Percentiles rank a stretch among this genome's conserved stretches.
Conservation (phyloP, 78 protist species). For the Dictyostelium capitatum region DNA sequence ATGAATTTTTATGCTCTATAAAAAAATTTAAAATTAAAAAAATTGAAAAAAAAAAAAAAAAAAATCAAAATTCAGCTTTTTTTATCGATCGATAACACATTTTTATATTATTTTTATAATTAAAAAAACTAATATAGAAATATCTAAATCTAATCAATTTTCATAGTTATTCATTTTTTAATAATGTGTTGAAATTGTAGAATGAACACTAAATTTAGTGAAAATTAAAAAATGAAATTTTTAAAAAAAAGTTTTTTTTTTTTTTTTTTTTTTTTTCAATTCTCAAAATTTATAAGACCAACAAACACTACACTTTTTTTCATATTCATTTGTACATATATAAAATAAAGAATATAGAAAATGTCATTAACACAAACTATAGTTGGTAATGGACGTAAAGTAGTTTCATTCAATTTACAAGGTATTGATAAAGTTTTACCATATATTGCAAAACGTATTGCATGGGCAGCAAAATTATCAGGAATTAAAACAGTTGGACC, state of each 20-base stretch:
- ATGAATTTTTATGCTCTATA: neutral
- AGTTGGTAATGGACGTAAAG: conserved; percentile 55
- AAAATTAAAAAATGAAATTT: too few relatives aligned
- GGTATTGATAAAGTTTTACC: conserved; percentile 61
- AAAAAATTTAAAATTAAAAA: neutral
- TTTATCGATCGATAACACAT: too few relatives aligned
- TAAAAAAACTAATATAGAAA: too few relatives aligned
- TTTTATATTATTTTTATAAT: too few relatives aligned
- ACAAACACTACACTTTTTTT: neutral
- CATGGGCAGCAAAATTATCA: conserved; percentile 75
- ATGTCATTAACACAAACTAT: conserved; percentile 50
- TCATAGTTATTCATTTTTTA: too few relatives aligned
- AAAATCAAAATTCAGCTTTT: neutral
- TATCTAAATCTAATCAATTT: too few relatives aligned
- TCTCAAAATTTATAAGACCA: neutral
- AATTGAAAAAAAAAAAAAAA: neutral
- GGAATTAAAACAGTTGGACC: conserved; percentile 77
- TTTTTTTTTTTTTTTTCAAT: neutral
- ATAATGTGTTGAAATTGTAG: too few relatives aligned
- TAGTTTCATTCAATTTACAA: conserved; percentile 63
- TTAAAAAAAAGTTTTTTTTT: too few relatives aligned
- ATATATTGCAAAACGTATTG: conserved; percentile 73
- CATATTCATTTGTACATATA: neutral
- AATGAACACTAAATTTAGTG: too few relatives aligned
- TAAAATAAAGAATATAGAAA: neutral